Evolutionary conservation across 352 stramenopile species (phyloP).

Genomic region (Pilasporangium apinafurcum): DNA sequence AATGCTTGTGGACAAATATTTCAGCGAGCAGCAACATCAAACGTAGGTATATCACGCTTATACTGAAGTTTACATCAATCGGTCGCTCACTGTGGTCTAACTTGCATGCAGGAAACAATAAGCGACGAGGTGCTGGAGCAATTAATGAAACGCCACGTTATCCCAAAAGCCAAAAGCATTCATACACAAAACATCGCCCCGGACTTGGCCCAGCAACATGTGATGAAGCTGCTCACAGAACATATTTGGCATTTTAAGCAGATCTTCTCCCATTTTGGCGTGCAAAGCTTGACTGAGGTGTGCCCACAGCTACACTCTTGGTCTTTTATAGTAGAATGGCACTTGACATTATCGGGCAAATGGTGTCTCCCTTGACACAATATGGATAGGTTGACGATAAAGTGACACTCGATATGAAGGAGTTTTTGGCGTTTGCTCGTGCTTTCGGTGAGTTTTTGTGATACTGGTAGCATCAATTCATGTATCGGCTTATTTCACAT

Average conservation of each 20-base stretch:
- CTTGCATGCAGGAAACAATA: constrained; percentile 3
- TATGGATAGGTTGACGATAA: constrained; percentile 38
- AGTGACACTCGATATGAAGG: constrained; percentile 44
- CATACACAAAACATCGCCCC: constrained; percentile 52
- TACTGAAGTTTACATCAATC: background rate
- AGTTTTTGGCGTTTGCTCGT: constrained; percentile 62
- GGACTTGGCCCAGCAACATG: constrained; percentile 57
- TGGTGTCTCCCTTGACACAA: background rate
- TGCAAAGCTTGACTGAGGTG: constrained; percentile 54
- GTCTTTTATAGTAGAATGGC: no score
- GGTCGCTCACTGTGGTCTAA: background rate
- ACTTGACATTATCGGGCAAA: no score
- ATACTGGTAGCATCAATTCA: background rate
- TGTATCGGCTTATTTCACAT: background rate
- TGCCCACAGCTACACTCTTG: no score
- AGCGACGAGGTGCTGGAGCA: constrained; percentile 24
- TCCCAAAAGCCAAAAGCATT: constrained; percentile 47
- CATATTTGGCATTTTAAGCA: constrained; percentile 72
- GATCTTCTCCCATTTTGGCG: constrained; percentile 68
- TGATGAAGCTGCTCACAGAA: constrained; percentile 62
- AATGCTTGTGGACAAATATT: constrained; percentile 40
- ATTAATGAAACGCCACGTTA: constrained; percentile 42
- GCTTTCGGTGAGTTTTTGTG: constrained; percentile 47
- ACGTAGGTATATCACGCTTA: constrained; percentile 9
- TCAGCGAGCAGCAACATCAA: constrained; percentile 15